A percentile compares a stretch with the other conserved stretches of the same genome.
Conservation (phyloP, 2,329 filamentous ascomycete genomes). For the Exophiala sp. region DNA sequence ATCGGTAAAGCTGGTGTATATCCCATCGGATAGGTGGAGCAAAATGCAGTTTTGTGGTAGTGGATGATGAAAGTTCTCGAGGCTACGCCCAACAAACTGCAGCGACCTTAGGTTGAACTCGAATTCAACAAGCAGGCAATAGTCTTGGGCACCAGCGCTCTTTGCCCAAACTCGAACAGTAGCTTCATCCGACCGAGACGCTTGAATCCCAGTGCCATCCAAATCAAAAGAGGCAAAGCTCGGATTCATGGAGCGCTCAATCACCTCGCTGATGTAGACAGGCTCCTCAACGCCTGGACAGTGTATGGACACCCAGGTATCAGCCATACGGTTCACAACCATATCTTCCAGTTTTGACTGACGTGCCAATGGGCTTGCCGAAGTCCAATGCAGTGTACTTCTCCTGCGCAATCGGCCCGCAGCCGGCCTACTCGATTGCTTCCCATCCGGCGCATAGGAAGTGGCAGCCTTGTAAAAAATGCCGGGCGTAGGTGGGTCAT, state of each 20-base stretch:
- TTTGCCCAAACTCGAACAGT: slow-evolving; percentile 72
- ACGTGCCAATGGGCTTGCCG: slow-evolving; percentile 56
- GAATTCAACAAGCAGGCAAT: slow-evolving; percentile 69
- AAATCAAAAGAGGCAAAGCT: slow-evolving; percentile 85
- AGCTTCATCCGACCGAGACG: slow-evolving; percentile 64
- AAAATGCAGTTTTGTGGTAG: slow-evolving; percentile 79
- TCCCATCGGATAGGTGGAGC: slow-evolving; percentile 79
- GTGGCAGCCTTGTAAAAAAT: slow-evolving; percentile 23
- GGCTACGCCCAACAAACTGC: slow-evolving; percentile 70
- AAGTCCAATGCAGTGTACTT: slow-evolving; percentile 62
- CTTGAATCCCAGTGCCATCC: slow-evolving; percentile 55
- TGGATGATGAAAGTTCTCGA: slow-evolving; percentile 63
- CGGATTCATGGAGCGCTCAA: slow-evolving; percentile 80
- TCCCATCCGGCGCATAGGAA: slow-evolving; percentile 23
- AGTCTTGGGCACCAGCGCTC: slow-evolving; percentile 50
- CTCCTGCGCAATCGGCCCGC: slow-evolving; percentile 47
- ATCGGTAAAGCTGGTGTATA: slow-evolving; percentile 73
- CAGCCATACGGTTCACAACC: slow-evolving; percentile 68
- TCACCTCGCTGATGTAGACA: slow-evolving; percentile 84
- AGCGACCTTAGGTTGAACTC: slow-evolving; percentile 67
- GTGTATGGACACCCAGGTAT: slow-evolving; percentile 86
- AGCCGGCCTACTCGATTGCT: slow-evolving; percentile 33
- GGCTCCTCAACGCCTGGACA: slow-evolving; percentile 63
- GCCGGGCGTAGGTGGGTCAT: slow-evolving; percentile 21
- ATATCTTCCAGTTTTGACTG: slow-evolving; percentile 75